Conservation (phyloP, 306 rosid species). For the Coriaria nepalensis region DNA sequence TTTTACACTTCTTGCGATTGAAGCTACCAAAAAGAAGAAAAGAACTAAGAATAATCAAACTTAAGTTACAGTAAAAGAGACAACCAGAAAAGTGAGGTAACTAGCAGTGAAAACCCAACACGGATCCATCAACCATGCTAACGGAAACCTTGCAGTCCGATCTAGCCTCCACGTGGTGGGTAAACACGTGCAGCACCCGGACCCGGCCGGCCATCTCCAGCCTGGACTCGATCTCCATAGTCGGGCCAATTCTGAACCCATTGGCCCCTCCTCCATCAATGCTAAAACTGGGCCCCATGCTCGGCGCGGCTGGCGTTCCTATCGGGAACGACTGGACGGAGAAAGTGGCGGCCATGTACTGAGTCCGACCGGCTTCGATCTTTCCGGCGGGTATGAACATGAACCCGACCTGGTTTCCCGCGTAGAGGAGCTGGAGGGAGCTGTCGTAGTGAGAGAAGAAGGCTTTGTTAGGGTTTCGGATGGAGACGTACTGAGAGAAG, state of each 20-base stretch:
- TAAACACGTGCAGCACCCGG: conserved; percentile 63
- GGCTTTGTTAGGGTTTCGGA: conserved; percentile 70
- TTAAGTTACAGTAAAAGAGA: not conserved
- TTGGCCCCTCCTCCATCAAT: conserved; percentile 18
- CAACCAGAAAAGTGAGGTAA: not conserved
- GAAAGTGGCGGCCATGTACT: conserved; percentile 70
- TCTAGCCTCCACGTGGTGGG: conserved; percentile 50
- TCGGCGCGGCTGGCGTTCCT: conserved; percentile 17
- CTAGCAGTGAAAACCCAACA: conserved; percentile 73
- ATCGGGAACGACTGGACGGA: conserved; percentile 52
- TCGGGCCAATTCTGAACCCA: conserved; percentile 33
- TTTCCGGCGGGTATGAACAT: conserved; percentile 87
- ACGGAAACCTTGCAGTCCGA: conserved; percentile 47
- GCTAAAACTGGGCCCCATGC: conserved; percentile 21
- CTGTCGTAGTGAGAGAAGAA: conserved; percentile 72
- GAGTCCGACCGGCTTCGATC: conserved; percentile 52
- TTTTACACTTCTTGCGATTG: conserved; percentile 15
- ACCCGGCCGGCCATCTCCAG: conserved; percentile 66
- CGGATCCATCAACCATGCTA: conserved; percentile 59
- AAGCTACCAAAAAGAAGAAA: conserved; percentile 5
- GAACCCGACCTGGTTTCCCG: conserved; percentile 69
- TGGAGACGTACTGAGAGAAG: conserved; percentile 73
- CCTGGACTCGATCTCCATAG: conserved; percentile 59
- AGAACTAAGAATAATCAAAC: not conserved
- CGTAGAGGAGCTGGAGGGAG: conserved; percentile 66